Percentiles rank a stretch among this genome's conserved stretches.
phyloP scores from a whole-genome alignment of 192 early-diverging fungal genomes.

The Coemansia sp. region DNA sequence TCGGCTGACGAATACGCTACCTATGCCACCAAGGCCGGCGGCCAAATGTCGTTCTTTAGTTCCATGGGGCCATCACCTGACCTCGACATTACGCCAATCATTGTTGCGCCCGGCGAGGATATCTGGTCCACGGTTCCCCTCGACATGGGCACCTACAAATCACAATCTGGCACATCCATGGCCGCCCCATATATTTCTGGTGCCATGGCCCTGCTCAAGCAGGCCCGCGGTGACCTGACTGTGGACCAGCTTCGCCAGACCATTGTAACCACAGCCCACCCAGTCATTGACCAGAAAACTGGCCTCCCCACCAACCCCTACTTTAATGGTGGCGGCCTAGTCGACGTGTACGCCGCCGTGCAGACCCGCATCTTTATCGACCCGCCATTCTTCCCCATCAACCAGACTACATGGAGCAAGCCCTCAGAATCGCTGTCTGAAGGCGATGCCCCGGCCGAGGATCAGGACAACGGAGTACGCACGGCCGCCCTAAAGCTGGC shows the following conservation, averaged over 20 bases:
- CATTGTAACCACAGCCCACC: slow-evolving; percentile 3
- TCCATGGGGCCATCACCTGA: slow-evolving; percentile 63
- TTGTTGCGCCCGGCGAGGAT: slow-evolving; percentile 60
- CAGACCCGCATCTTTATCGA: slow-evolving; percentile 43
- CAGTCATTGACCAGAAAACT: not conserved
- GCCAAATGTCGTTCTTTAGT: slow-evolving; percentile 47
- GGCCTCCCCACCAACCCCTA: slow-evolving; percentile 26
- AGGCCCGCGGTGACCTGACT: slow-evolving; percentile 32
- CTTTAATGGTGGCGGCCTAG: slow-evolving; percentile 61
- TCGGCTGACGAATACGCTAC: slow-evolving; percentile 14
- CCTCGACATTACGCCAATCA: slow-evolving; percentile 54
- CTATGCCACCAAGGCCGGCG: slow-evolving; percentile 1
- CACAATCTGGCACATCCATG: slow-evolving; percentile 75
- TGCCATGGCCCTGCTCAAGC: slow-evolving; percentile 55
- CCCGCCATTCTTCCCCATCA: slow-evolving; percentile 55
- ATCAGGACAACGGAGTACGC: too few relatives aligned
- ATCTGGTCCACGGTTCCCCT: slow-evolving; percentile 61
- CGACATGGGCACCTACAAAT: slow-evolving; percentile 32
- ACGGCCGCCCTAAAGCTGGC: too few relatives aligned
- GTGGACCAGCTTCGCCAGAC: slow-evolving; percentile 5
- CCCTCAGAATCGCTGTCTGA: not conserved
- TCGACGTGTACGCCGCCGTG: slow-evolving; percentile 61
- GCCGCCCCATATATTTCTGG: slow-evolving; percentile 68
- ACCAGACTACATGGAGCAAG: slow-evolving; percentile 7
- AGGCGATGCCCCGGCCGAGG: too few relatives aligned